phyloP scores from a whole-genome alignment of 345 rosid species.

The Syzygium jambos region DNA sequence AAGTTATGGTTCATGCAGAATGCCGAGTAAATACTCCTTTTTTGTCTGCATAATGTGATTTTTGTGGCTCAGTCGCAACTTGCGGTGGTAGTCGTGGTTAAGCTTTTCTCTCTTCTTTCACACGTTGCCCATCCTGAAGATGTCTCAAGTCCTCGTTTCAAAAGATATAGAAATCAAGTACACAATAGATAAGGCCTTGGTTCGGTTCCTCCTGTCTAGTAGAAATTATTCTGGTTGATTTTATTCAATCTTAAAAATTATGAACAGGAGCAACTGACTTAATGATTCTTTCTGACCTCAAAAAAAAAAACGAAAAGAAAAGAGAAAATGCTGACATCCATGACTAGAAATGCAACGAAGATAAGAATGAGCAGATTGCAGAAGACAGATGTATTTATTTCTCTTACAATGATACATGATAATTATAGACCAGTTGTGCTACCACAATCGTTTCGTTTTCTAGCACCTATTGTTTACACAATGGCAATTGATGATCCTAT shows the following conservation, averaged over 20 bases:
- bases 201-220: not conserved
- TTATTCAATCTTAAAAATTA: not conserved
- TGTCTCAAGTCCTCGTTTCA: not conserved
- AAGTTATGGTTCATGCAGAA: not conserved
- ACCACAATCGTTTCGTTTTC: not conserved
- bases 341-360: not conserved
- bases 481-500: slow-evolving; percentile 13
- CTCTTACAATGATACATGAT: slow-evolving; percentile 16
- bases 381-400: slow-evolving; percentile 2
- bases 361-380: not conserved
- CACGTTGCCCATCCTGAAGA: not conserved
- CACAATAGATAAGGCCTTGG: not conserved
- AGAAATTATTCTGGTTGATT: not conserved
- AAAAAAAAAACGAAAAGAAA: not conserved
- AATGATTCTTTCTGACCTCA: not conserved
- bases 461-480: slow-evolving; percentile 15
- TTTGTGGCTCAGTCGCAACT: not conserved
- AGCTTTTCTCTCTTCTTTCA: not conserved
- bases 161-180: not conserved
- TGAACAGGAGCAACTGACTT: not conserved
- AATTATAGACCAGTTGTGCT: slow-evolving; percentile 6
- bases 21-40: not conserved
- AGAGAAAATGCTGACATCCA: not conserved
- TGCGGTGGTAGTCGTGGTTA: not conserved
- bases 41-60: not conserved